A percentile compares a stretch with the other conserved stretches of the same genome.
Evolutionary conservation across 1,284 basidiomycete species (phyloP).

Genomic region (Apiotrichum akiyoshidainum): DNA sequence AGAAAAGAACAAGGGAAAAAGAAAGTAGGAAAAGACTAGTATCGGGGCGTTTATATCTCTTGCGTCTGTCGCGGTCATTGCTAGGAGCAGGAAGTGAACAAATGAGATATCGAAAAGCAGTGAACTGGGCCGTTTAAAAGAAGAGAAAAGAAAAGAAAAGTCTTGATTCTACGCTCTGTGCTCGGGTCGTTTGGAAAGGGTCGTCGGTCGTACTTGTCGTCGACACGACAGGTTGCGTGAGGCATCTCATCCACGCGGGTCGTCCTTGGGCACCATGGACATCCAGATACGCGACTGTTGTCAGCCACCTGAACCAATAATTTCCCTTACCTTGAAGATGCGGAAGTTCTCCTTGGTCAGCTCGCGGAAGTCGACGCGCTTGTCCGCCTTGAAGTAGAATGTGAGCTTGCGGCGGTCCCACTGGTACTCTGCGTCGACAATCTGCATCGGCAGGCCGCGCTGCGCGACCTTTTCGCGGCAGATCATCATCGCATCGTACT

Average conservation of each 20-base stretch:
- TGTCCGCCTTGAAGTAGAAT: conserved; percentile 95
- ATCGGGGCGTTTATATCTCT: no score
- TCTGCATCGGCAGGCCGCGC: conserved; percentile 94
- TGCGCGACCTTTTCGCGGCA: conserved; percentile 87
- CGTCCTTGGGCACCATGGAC: conserved; percentile 46
- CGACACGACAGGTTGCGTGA: no score
- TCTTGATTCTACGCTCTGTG: conserved; percentile 20
- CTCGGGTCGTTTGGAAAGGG: conserved; percentile 9
- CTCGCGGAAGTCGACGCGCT: conserved; percentile 94
- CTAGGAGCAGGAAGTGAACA: not conserved
- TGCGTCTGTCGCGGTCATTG: no score
- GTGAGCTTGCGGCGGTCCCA: conserved; percentile 97
- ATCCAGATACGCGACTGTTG: conserved; percentile 45
- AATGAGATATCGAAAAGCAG: not conserved
- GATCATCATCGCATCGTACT: conserved; percentile 83
- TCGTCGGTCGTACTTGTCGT: no score
- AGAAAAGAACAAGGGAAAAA: not conserved
- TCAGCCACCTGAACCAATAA: not conserved
- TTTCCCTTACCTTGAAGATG: conserved; percentile 40
- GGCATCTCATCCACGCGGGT: conserved; percentile 11
- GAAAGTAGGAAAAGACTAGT: no score
- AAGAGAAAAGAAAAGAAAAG: conserved; percentile 6
- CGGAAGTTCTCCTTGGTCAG: conserved; percentile 55
- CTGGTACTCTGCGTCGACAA: conserved; percentile 96
- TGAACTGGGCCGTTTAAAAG: no score